These are phyloP conservation scores for Chalciporus piperatus DNA, from an alignment of 768 basidiomycete species.

Conservation along the genomic window DNA sequence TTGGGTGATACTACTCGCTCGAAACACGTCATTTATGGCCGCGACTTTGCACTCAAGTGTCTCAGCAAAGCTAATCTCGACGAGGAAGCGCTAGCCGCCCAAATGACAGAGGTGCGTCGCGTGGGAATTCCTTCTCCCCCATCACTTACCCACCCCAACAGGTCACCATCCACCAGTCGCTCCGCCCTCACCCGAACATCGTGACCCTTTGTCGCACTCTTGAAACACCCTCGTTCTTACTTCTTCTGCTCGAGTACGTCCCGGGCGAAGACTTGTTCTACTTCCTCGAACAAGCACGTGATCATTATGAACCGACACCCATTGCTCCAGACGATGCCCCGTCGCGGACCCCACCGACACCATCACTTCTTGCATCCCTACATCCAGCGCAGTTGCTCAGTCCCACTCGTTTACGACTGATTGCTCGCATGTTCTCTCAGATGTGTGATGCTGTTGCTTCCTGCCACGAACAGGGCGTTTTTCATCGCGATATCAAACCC, in stretches of 20 bases:
- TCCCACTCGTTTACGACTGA: conserved; percentile 83
- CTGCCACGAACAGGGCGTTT: conserved; percentile 88
- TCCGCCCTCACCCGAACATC: conserved; percentile 88
- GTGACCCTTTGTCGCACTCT: conserved; percentile 92
- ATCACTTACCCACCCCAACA: conserved; percentile 28
- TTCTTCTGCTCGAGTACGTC: conserved; percentile 92
- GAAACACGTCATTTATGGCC: conserved; percentile 55
- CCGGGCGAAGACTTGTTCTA: conserved; percentile 98
- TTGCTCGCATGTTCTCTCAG: conserved; percentile 96
- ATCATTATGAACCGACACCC: conserved; percentile 65
- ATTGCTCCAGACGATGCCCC: conserved; percentile 12
- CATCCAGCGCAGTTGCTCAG: conserved; percentile 81
- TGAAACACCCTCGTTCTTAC: conserved; percentile 87
- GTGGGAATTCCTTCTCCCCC: conserved; percentile 6
- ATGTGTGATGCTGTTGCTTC: conserved; percentile 98
- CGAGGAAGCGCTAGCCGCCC: conserved; percentile 81
- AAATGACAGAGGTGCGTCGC: conserved; percentile 78
- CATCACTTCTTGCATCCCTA: conserved; percentile 82
- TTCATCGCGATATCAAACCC: conserved; percentile 98
- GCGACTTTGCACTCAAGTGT: conserved; percentile 94
- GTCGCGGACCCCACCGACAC: conserved; percentile 86
- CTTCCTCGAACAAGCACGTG: conserved; percentile 94
- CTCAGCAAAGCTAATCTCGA: conserved; percentile 92
- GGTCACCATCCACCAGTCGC: conserved; percentile 93
- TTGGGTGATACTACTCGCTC: conserved; percentile 40